Base-by-base conservation (phyloP, 495 filamentous ascomycete species). In the Penicillium cinerascens region DNA sequence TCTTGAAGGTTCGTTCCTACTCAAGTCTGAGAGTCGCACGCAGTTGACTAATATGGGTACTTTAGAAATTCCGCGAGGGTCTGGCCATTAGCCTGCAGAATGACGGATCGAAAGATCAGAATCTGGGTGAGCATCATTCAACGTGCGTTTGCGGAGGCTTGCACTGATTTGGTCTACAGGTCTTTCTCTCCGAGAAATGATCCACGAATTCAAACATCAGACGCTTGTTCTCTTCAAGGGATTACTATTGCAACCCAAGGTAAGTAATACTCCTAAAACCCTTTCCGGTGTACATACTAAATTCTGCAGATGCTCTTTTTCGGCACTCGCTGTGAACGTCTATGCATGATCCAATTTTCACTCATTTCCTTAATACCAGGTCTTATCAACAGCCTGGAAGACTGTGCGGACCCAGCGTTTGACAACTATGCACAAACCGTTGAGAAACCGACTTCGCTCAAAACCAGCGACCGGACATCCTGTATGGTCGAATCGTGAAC, bases 271-370 rank as follows among this genome's bases (percentile, higher is more conserved):
- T 36, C 11, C 25, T 16, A 21, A 18, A 18, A 21, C 25, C 2
- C 35, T 25, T n/a, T 16, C 16, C n/a, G n/a, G 22, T 11, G 29
- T 44, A 51, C 41, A 25, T 20, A 25, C 47, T 59, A 16, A 54
- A 52, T n/a, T 42, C 42, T 25, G 2, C 60, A 97, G 92, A 98
- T 97, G 91, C 84, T 98, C 33, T 97, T 98, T 75, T 98, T 97
- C 61, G 95, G 93, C 38, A 88, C 91, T 10, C 83, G 92, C 50
- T 97, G 93, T 66, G 93, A 98, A 66, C 81, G 88, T 29, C 71
- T 98, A 44, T 98, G 93, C 81, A 92, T 97, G 89, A 91, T 95
- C 67, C 93, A 98, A 64, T 98, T 97, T 68, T 92, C 92, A 3
- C 78, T 98, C 5, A 83, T 98, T 44, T 97, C 93, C 27, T 73